These are phyloP conservation scores for Reutealis trisperma DNA, from an alignment of 345 rosid genomes.

Conservation along the genomic window DNA sequence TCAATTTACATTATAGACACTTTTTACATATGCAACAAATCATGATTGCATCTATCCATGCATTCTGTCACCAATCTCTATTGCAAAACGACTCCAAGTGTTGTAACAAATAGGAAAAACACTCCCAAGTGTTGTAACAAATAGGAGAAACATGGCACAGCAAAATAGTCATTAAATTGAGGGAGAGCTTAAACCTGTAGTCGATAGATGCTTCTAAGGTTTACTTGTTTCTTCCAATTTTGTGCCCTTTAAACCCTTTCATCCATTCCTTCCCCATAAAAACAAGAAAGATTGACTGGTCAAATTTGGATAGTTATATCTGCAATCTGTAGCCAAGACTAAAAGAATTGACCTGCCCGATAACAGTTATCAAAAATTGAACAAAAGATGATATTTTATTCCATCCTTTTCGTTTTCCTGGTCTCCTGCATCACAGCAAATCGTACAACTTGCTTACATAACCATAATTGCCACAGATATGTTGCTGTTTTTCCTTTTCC, in stretches of 20 bases:
- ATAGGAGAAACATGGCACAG: too few relatives aligned
- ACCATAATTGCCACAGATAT: background rate
- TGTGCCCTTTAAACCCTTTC: background rate
- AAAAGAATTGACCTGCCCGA: background rate
- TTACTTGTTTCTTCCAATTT: background rate
- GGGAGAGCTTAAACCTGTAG: background rate
- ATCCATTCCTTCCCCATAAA: background rate
- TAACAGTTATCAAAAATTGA: background rate
- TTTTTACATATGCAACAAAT: background rate
- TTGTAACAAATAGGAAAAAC: background rate
- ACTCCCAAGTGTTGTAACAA: too few relatives aligned
- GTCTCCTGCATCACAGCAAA: background rate
- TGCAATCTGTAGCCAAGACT: background rate
- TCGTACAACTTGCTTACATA: background rate
- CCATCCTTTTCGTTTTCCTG: background rate
- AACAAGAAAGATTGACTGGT: background rate
- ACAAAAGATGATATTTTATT: background rate
- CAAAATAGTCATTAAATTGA: background rate
- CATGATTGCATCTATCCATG: background rate
- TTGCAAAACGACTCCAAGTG: background rate
- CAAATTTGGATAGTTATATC: background rate
- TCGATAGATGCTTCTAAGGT: background rate
- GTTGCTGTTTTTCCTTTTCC: background rate
- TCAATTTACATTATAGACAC: background rate
- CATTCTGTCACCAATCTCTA: background rate